phyloP scores from a whole-genome alignment of 139 green algal species.

The Chlorella sp. region DNA sequence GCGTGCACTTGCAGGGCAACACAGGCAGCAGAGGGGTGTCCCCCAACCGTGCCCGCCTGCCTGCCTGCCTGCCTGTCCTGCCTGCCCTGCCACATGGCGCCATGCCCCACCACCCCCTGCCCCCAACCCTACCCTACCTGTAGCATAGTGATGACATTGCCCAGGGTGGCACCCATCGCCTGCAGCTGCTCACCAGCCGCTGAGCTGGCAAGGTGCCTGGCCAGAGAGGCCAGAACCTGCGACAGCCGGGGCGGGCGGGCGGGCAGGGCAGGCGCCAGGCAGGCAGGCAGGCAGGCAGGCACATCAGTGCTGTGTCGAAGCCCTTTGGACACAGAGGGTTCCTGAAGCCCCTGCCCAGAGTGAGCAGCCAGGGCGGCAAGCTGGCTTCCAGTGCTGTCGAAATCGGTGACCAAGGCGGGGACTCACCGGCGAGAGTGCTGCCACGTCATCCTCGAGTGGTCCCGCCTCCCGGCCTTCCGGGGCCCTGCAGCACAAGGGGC shows the following conservation, averaged over 20 bases:
- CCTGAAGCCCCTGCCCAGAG: too few species aligned
- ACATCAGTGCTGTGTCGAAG: background rate
- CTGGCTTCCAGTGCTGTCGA: too few species aligned
- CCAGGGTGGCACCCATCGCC: conserved; percentile 21
- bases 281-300: background rate
- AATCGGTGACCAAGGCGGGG: too few species aligned
- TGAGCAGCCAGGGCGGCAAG: too few species aligned
- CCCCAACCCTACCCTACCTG: background rate
- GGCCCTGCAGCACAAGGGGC: background rate
- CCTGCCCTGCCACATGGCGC: too few species aligned
- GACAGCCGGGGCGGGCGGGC: background rate
- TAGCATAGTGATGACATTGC: conserved; percentile 13
- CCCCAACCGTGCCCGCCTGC: too few species aligned
- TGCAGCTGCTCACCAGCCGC: conserved; percentile 40
- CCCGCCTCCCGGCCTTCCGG: background rate
- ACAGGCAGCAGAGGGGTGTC: too few species aligned
- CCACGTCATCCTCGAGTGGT: background rate
- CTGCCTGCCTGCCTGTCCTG: too few species aligned
- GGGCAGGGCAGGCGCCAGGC: too few species aligned
- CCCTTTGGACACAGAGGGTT: too few species aligned
- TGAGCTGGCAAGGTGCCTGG: conserved; percentile 16
- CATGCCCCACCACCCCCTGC: background rate
- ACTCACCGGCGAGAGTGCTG: background rate
- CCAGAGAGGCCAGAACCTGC: conserved; percentile 30
- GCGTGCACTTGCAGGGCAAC: too few species aligned